These are phyloP conservation scores for Microdochium paspali DNA, from an alignment of 2,329 filamentous ascomycete species.

Conservation along the genomic window DNA sequence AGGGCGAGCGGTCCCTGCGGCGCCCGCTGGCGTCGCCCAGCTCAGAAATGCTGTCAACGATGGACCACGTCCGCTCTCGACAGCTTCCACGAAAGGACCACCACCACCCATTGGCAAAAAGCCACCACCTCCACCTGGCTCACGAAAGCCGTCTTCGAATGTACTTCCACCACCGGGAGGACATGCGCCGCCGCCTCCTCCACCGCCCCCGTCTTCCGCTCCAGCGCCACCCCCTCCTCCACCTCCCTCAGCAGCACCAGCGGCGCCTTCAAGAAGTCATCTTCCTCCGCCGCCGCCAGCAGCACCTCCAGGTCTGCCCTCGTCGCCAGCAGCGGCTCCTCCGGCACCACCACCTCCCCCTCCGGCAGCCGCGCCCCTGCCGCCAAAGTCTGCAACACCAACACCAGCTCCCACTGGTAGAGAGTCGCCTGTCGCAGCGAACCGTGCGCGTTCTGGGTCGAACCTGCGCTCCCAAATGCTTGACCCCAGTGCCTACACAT, in stretches of 20 bases:
- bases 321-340: slow-evolving; percentile 22
- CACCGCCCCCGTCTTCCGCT: slow-evolving; percentile 24
- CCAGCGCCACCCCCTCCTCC: slow-evolving; percentile 23
- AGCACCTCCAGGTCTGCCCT: slow-evolving; percentile 26
- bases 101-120: slow-evolving; percentile 76
- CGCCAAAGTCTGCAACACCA: slow-evolving; percentile 23
- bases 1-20: slow-evolving; percentile 26
- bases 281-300: slow-evolving; percentile 17
- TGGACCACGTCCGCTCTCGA: slow-evolving; percentile 46
- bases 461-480: slow-evolving; percentile 53
- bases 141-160: slow-evolving; percentile 34
- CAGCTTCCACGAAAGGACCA: slow-evolving; percentile 54
- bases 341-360: slow-evolving; percentile 22
- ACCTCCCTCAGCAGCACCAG: slow-evolving; percentile 12
- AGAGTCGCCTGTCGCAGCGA: slow-evolving; percentile 19
- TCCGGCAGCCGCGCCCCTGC: slow-evolving; percentile 28
- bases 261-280: not conserved
- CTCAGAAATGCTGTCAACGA: slow-evolving; percentile 47
- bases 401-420: slow-evolving; percentile 12
- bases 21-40: slow-evolving; percentile 44
- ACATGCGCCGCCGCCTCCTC: slow-evolving; percentile 23
- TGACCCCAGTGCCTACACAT: slow-evolving; percentile 68
- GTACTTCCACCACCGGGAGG: slow-evolving; percentile 18
- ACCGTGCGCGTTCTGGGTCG: slow-evolving; percentile 30
- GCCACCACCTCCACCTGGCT: slow-evolving; percentile 51